These are phyloP conservation scores for Metschnikowia borealis DNA, from an alignment of 805 yeast species.

Conservation along the genomic window DNA sequence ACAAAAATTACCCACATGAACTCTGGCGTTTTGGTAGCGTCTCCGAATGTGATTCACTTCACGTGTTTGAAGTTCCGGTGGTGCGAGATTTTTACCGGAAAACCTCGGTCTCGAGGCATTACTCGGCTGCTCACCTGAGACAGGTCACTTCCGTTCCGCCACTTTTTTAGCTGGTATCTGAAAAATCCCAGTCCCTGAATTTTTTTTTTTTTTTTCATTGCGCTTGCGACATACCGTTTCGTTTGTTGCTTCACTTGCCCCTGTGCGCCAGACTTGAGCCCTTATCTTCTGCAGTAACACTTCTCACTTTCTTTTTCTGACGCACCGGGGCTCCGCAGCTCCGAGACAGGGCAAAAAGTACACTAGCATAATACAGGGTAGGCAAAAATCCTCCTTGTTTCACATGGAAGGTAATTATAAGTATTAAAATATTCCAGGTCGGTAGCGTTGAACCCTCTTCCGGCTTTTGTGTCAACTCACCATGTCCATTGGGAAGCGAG, in stretches of 20 bases:
- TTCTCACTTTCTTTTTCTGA: neutral
- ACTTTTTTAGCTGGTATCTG: neutral
- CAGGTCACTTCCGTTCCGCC: neutral
- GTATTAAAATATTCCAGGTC: neutral
- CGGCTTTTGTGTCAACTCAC: neutral
- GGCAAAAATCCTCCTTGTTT: neutral
- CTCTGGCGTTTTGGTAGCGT: neutral
- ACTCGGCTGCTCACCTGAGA: neutral
- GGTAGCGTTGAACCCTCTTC: neutral
- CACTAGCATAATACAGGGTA: neutral
- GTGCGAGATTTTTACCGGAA: neutral
- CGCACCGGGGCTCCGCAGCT: constrained; percentile 3
- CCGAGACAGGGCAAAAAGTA: neutral
- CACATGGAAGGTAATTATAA: too few species aligned
- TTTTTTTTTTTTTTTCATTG: too few species aligned
- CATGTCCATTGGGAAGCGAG: neutral
- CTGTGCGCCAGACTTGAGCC: neutral
- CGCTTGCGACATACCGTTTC: neutral
- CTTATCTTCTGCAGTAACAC: neutral
- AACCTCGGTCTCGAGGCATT: neutral
- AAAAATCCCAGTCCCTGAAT: neutral
- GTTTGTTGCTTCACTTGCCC: neutral
- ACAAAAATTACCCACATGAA: neutral
- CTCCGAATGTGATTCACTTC: neutral
- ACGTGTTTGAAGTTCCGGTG: neutral